phyloP scores from a whole-genome alignment of 75 land plant species.

The Sequoia sempervirens region DNA sequence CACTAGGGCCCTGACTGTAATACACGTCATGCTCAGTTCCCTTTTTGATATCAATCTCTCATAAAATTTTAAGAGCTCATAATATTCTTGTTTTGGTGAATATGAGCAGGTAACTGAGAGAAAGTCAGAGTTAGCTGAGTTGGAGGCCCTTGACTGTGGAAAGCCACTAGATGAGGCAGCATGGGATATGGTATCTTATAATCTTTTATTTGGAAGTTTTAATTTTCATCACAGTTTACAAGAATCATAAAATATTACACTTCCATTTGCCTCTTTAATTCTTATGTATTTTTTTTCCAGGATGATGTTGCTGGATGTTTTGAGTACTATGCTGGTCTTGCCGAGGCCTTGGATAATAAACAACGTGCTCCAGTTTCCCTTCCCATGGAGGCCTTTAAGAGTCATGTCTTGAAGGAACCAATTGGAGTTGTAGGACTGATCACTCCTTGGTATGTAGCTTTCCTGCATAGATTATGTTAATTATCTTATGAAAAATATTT shows the following conservation, averaged over 20 bases:
- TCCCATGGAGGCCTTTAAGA: conserved; percentile 86
- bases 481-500: background rate
- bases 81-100: background rate
- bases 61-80: background rate
- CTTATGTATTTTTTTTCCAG: conserved; percentile 40
- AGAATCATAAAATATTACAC: background rate
- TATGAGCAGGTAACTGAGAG: conserved; percentile 68
- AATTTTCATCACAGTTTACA: background rate
- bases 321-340: conserved; percentile 97
- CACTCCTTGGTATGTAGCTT: conserved; percentile 80
- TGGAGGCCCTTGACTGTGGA: conserved; percentile 91
- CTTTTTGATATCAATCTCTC: background rate
- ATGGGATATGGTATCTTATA: conserved; percentile 86
- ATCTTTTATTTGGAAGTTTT: background rate
- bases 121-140: conserved; percentile 72
- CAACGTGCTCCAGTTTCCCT: conserved; percentile 77
- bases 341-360: conserved; percentile 78
- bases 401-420: conserved; percentile 74
- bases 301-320: conserved; percentile 99
- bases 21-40: background rate
- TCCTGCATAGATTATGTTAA: background rate
- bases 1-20: background rate
- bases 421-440: conserved; percentile 97
- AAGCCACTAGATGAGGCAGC: conserved; percentile 96
- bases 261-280: background rate